Evolutionary conservation across 2,329 filamentous ascomycete genomes (phyloP).

Genomic region (Botryotinia convoluta): DNA sequence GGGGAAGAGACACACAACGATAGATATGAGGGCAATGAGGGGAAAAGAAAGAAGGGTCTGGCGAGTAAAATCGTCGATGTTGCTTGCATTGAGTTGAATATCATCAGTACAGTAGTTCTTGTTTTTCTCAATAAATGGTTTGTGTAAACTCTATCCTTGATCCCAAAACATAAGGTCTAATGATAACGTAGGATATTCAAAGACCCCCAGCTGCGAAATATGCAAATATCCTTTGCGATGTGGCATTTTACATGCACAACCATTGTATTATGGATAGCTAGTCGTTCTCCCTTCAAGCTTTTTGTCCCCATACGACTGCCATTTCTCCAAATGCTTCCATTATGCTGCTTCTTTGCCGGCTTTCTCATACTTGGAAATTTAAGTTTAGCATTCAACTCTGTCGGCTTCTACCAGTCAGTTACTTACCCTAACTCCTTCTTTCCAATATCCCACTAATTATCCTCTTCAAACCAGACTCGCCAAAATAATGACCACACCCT

Average conservation of each 20-base stretch:
- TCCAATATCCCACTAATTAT: not conserved
- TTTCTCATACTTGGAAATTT: constrained; percentile 47
- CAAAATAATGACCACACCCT: constrained; percentile 49
- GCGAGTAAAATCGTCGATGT: constrained; percentile 29
- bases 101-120: constrained; percentile 43
- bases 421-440: not conserved
- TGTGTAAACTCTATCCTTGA: not conserved
- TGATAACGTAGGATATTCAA: constrained; percentile 41
- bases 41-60: constrained; percentile 18
- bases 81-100: constrained; percentile 44
- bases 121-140: constrained; percentile 48
- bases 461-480: constrained; percentile 37
- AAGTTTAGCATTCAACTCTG: constrained; percentile 46
- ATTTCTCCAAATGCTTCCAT: constrained; percentile 45
- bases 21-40: constrained; percentile 20
- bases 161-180: constrained; percentile 1
- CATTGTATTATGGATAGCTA: constrained; percentile 44
- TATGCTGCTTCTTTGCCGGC: constrained; percentile 47
- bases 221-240: constrained; percentile 48
- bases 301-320: constrained; percentile 46
- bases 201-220: constrained; percentile 44
- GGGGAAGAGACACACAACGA: constrained; percentile 17
- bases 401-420: constrained; percentile 46
- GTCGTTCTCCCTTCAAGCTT: constrained; percentile 43
- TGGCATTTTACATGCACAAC: constrained; percentile 48